These are phyloP conservation scores for Alliaria petiolata DNA, from an alignment of 345 rosid species.

Conservation along the genomic window DNA sequence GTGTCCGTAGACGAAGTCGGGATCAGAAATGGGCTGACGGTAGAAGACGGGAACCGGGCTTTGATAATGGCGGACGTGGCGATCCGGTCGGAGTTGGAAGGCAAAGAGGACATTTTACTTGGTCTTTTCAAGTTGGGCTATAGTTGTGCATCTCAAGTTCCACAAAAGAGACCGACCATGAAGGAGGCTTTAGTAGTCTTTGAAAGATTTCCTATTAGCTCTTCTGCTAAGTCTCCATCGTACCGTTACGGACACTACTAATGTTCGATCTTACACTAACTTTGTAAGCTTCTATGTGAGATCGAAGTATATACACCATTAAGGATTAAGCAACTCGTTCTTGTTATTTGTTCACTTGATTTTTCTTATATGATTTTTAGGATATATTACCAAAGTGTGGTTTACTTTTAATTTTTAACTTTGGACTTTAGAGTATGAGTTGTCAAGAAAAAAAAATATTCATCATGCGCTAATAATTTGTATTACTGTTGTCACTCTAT, in stretches of 20 bases:
- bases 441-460: neutral
- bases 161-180: conserved; percentile 88
- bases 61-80: conserved; percentile 63
- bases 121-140: conserved; percentile 74
- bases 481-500: too few relatives aligned
- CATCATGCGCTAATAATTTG: neutral
- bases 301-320: conserved; percentile 28
- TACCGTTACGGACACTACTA: conserved; percentile 29
- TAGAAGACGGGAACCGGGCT: conserved; percentile 62
- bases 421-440: neutral
- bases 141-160: conserved; percentile 79
- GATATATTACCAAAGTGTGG: neutral
- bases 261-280: conserved; percentile 7
- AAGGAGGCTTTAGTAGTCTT: conserved; percentile 71
- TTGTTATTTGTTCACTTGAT: neutral
- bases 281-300: neutral
- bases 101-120: conserved; percentile 73
- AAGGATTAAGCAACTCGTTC: conserved; percentile 5
- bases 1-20: conserved; percentile 68
- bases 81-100: conserved; percentile 72
- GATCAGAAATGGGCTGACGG: conserved; percentile 62
- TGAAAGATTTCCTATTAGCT: conserved; percentile 52
- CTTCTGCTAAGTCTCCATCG: conserved; percentile 32
- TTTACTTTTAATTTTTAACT: neutral
- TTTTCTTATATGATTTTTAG: neutral